Evolutionary conservation across 2,329 filamentous ascomycete genomes (phyloP).

Genomic region (Sarocladium oryzae): DNA sequence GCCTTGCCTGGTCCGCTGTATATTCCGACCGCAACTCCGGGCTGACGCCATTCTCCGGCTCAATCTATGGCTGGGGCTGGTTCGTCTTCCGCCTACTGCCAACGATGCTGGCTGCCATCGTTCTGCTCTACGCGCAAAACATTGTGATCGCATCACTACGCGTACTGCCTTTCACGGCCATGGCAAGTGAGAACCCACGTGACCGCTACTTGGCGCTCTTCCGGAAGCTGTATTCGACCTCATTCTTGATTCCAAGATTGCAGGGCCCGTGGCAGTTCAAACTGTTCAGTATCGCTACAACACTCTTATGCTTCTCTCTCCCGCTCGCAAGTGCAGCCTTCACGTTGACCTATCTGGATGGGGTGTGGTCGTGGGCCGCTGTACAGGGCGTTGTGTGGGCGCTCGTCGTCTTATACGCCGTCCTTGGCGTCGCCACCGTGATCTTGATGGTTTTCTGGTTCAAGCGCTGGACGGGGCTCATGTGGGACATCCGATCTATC

Average conservation of each 20-base stretch:
- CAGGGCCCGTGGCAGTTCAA: constrained; percentile 61
- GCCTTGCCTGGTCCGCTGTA: constrained; percentile 64
- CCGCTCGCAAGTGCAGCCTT: constrained; percentile 77
- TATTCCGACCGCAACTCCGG: constrained; percentile 59
- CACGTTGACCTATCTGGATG: constrained; percentile 51
- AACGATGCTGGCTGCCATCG: constrained; percentile 62
- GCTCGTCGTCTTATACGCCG: constrained; percentile 64
- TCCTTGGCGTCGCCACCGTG: constrained; percentile 51
- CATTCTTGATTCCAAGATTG: constrained; percentile 57
- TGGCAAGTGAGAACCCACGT: constrained; percentile 58
- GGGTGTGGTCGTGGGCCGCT: constrained; percentile 71
- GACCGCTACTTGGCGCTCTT: constrained; percentile 61
- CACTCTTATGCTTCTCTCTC: constrained; percentile 73
- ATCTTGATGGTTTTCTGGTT: constrained; percentile 58
- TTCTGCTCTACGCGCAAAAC: constrained; percentile 72
- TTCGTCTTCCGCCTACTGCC: constrained; percentile 85
- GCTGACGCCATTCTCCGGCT: constrained; percentile 58
- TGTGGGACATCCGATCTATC: constrained; percentile 79
- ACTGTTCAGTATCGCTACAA: constrained; percentile 60
- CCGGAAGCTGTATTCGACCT: constrained; percentile 59
- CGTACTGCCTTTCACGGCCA: constrained; percentile 69
- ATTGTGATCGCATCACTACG: constrained; percentile 70
- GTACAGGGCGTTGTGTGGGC: constrained; percentile 75
- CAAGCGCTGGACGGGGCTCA: constrained; percentile 62
- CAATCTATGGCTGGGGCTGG: constrained; percentile 66